Evolutionary conservation across 352 stramenopile genomes (phyloP), one percentile per base, ranked within the genome.

Genomic region (Plasmopara muralis): DNA sequence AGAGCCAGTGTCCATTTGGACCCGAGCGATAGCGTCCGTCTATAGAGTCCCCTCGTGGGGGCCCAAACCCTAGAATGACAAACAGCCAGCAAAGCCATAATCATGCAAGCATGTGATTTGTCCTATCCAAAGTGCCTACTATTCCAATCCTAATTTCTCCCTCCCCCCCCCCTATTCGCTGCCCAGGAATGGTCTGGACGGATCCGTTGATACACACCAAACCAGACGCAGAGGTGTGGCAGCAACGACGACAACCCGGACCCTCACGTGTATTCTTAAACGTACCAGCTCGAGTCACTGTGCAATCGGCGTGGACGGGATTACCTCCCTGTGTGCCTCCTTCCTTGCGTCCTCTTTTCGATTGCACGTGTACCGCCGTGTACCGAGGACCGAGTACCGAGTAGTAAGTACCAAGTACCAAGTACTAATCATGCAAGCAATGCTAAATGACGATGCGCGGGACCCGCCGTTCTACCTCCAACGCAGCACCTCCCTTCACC

Each of bases 401-500:
- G 31, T 35, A 25, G 2, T 5, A 35, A 12, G 37, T 16, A 41
- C 37, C 12, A 41, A 20, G 13, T 37, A 53, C 40, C 43, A 45
- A 55, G 12, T 29, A 25, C 20, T 42, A 55, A 55, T 50, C 54
- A 71, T 72, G 64, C 64, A 72, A 66, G 59, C 64, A 5, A 72
- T 72, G 64, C 54, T 72, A 2, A 66, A 54, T 39, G 59, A 72
- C 15, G 57, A 43, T 31, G 43, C 55, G 37, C 55, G 51, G 35
- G 64, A 72, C 16, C 55, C 50, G 0, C 64, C 64, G 39, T 72
- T 72, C 52, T 72, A 68, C 50, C 59, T 72, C 13, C 64, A 68
- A 46, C 59, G 64, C 47, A 66, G 59, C 28, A 52, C 58, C 9
- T 47, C 43, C 18, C 14, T 16, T 13, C 48, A 39, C 18, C 51